A percentile compares a stretch with the other conserved stretches of the same genome.
phyloP scores from a whole-genome alignment of 2,329 filamentous ascomycete species.

The Colletotrichum truncatum region DNA sequence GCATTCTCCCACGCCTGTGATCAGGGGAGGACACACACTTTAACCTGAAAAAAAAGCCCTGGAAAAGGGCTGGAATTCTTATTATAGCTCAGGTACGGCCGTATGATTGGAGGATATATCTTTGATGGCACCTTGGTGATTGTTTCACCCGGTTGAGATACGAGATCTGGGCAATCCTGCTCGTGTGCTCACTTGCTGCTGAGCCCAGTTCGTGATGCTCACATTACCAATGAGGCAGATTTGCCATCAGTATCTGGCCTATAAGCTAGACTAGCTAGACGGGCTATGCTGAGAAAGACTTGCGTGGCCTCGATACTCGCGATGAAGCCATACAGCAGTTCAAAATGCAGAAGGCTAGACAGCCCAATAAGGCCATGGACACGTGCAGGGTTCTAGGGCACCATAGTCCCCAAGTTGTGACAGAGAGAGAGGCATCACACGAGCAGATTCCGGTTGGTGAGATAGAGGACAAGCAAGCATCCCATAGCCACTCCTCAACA shows the following conservation, averaged over 20 bases:
- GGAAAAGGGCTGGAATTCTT: not conserved
- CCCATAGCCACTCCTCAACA: conserved; percentile 14
- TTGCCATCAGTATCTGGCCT: not conserved
- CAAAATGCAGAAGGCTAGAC: not conserved
- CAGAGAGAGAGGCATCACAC: not conserved
- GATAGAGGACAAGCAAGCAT: not conserved
- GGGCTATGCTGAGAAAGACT: conserved; percentile 3
- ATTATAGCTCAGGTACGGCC: conserved; percentile 13
- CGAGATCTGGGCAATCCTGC: conserved; percentile 12
- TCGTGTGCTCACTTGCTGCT: conserved; percentile 6
- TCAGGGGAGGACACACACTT: not conserved
- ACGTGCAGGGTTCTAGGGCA: conserved; percentile 3
- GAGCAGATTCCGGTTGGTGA: conserved; percentile 7
- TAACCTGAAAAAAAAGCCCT: not conserved
- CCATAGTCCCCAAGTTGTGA: not conserved
- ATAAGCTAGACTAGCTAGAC: not conserved
- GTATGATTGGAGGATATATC: conserved; percentile 13
- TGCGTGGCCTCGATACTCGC: not conserved
- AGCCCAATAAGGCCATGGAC: not conserved
- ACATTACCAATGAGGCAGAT: not conserved
- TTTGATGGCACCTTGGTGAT: not conserved
- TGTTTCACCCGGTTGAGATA: conserved; percentile 5
- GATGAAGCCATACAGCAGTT: not conserved
- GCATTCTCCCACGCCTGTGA: conserved; percentile 12
- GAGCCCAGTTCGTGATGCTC: not conserved